Percentiles rank a stretch among this genome's conserved stretches.
Evolutionary conservation across 371 early-diverging fungal species (phyloP).

Genomic region (Smittium mucronatum): DNA sequence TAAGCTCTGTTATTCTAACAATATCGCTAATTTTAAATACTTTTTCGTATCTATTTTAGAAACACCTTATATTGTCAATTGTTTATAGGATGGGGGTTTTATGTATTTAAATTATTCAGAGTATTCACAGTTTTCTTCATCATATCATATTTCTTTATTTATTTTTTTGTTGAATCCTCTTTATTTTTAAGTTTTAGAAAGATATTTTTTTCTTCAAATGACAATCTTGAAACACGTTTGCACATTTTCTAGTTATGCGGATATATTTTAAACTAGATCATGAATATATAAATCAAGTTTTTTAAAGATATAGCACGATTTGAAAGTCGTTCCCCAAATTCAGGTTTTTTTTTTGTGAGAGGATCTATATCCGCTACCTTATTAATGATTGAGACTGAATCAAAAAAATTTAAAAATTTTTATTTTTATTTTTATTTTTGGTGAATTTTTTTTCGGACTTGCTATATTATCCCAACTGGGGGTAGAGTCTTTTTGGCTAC

Average conservation of each 20-base stretch:
- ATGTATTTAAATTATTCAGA: not conserved
- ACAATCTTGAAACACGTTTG: not conserved
- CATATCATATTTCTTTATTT: not conserved
- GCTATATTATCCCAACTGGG: too few relatives aligned
- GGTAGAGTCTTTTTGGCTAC: too few relatives aligned
- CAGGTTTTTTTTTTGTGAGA: too few relatives aligned
- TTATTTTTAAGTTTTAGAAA: not conserved
- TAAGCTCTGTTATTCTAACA: not conserved
- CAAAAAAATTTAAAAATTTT: too few relatives aligned
- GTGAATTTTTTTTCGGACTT: too few relatives aligned
- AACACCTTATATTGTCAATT: not conserved
- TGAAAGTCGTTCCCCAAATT: too few relatives aligned
- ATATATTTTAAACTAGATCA: not conserved
- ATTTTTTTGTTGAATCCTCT: not conserved
- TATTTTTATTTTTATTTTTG: too few relatives aligned
- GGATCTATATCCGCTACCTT: too few relatives aligned
- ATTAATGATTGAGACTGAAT: too few relatives aligned
- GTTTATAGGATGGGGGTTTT: not conserved
- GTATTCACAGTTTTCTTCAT: not conserved
- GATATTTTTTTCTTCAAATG: not conserved
- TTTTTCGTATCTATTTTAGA: not conserved
- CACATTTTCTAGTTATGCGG: not conserved
- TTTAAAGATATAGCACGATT: too few relatives aligned
- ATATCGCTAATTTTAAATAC: not conserved
- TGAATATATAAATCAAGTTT: too few relatives aligned